These are phyloP conservation scores for Stephania cephalantha DNA, from an alignment of 164 flowering plant species.

Conservation along the genomic window DNA sequence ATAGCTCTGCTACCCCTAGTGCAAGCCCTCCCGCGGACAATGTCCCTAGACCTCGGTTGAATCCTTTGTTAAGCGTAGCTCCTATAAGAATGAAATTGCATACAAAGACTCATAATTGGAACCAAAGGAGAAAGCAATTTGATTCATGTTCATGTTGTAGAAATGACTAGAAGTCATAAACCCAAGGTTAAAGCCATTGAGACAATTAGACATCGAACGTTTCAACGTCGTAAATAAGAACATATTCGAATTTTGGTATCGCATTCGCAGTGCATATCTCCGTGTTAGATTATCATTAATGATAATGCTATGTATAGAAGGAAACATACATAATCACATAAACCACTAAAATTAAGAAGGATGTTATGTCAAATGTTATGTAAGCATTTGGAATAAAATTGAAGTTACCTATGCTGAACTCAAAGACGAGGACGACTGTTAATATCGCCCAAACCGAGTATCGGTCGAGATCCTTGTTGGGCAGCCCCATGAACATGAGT, in stretches of 20 bases:
- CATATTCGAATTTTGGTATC: no score
- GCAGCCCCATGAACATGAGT: slow-evolving; percentile 57
- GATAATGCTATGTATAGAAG: no score
- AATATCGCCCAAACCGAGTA: slow-evolving; percentile 78
- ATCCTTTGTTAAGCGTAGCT: slow-evolving; percentile 76
- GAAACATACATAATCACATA: no score
- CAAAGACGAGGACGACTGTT: slow-evolving; percentile 81
- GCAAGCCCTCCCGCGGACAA: slow-evolving; percentile 80
- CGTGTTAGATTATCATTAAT: no score
- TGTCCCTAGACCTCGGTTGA: slow-evolving; percentile 83
- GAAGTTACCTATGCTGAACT: slow-evolving; percentile 71
- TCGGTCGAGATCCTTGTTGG: slow-evolving; percentile 34
- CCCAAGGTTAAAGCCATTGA: no score
- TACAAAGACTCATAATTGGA: background rate
- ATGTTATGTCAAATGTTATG: no score
- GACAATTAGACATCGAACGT: no score
- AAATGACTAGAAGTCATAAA: no score
- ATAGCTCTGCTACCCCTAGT: slow-evolving; percentile 51
- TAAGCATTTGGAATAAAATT: background rate
- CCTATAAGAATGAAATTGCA: slow-evolving; percentile 28
- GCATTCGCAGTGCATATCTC: no score
- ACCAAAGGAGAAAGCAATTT: background rate
- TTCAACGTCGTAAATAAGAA: no score
- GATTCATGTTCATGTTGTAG: no score
- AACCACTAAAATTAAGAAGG: no score